Percentiles rank a stretch among this genome's conserved stretches.
phyloP scores from a whole-genome alignment of 305 asterid genomes.

The Striga hermonthica region DNA sequence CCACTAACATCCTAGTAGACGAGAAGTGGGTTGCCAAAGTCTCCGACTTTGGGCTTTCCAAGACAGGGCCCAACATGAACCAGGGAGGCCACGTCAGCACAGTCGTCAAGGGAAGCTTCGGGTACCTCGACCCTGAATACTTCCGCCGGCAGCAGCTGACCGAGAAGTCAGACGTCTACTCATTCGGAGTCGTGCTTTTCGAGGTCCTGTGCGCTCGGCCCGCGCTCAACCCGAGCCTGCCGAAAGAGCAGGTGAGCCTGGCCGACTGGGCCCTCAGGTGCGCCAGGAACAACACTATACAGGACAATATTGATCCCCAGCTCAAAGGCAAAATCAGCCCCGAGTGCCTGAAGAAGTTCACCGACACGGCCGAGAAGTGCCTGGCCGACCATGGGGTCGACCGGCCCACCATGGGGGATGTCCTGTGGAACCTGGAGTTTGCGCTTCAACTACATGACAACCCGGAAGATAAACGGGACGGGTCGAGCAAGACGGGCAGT shows the following conservation, averaged over 20 bases:
- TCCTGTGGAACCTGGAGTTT: slow-evolving; percentile 58
- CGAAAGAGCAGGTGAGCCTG: slow-evolving; percentile 66
- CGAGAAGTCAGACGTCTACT: slow-evolving; percentile 66
- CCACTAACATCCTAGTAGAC: slow-evolving; percentile 74
- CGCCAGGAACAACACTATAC: slow-evolving; percentile 39
- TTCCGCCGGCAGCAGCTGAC: slow-evolving; percentile 64
- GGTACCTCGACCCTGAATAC: slow-evolving; percentile 65
- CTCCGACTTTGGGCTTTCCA: slow-evolving; percentile 82
- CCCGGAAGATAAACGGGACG: slow-evolving; percentile 25
- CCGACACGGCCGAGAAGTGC: slow-evolving; percentile 58
- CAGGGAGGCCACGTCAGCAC: slow-evolving; percentile 84
- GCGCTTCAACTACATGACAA: slow-evolving; percentile 51
- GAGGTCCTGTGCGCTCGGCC: slow-evolving; percentile 68
- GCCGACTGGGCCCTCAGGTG: slow-evolving; percentile 67
- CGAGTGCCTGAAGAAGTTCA: slow-evolving; percentile 51
- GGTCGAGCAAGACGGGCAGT: slow-evolving; percentile 21
- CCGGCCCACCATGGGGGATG: slow-evolving; percentile 70
- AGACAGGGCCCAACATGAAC: slow-evolving; percentile 82
- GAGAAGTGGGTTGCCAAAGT: slow-evolving; percentile 94
- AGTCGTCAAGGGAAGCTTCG: slow-evolving; percentile 70
- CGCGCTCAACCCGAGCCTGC: slow-evolving; percentile 53
- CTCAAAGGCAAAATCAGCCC: slow-evolving; percentile 42
- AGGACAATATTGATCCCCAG: neutral
- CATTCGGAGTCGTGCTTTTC: slow-evolving; percentile 69
- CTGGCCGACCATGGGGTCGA: slow-evolving; percentile 58